Evolutionary conservation across 352 stramenopile species (phyloP), one percentile per base, ranked within the genome.

Genomic region (Plasmopara muralis): DNA sequence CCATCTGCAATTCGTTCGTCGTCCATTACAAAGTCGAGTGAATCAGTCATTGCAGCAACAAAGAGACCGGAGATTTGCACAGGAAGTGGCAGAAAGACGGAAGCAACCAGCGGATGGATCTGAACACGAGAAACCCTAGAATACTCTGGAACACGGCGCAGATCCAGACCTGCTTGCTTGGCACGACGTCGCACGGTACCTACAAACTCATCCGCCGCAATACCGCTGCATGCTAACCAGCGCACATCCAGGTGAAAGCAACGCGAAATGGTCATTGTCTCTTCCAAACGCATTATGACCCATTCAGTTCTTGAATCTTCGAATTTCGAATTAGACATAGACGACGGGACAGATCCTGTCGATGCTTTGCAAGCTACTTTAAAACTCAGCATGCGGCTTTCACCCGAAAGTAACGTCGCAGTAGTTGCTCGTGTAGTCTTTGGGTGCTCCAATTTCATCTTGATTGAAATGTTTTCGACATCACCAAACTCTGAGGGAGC

Each of bases 201-300:
- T 41, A 91, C 73, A 53, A 91, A 89, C 38, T 91, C 81, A 42
- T 91, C 81, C 0, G 77, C 70, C 18, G 81, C 72, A 15, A 73
- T 84, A 38, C 81, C 77, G 48, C 78, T 87, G 60, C 81, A 91
- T n/a, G 78, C 81, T 8, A 89, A 58, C 81, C 81, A 91, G 4
- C 78, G 76, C 25, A 91, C 64, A 34, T 89, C 81, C 37, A 91
- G 55, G 41, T 91, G 78, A 31, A 77, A 91, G 25, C 60, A 85
- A 20, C 70, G 70, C 8, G 66, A 67, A 3, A 81, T 58, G 43
- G 81, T 55, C 63, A 86, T 75, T 2, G 61, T 77, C 39, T 83
- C 73, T 55, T 89, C 78, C 4, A 91, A 37, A 1, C 71, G 66
- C 34, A 91, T 64, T 70, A 91, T 75, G 8, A 86, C 57, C 78